Evolutionary conservation across 1,284 basidiomycete species (phyloP), one percentile per base, ranked within the genome.

Genomic region (Stereum hirsutum): DNA sequence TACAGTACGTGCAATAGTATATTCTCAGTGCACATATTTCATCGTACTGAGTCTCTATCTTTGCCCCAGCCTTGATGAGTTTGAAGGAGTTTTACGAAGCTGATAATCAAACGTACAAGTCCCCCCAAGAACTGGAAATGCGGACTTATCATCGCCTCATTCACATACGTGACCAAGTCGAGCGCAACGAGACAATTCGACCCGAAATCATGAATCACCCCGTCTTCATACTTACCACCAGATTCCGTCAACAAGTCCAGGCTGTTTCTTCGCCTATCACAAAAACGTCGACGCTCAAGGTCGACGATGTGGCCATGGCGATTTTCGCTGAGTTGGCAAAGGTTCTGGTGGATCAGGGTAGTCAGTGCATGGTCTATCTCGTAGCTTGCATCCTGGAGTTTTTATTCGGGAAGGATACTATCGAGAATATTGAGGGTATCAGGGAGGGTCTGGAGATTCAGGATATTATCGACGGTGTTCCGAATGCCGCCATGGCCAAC

Each of bases 41-140:
- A 25, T 43, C 21, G 31, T 17, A n/a, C 3, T n/a, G 4, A 32
- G n/a, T 33, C 25, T 19, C 25, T 49, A 41, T n/a, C n/a, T n/a
- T n/a, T 15, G 25, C 42, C 25, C n/a, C 52, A 94, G 90, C 90
- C 19, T 74, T 97, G 30, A 87, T 89, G 55, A 90, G 85, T 55
- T 70, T 98, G 39, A 90, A 91, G 58, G 90, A 97, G 57, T 94
- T 90, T 55, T 96, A 97, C 59, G 84, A 90, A 53, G 94, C 97
- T 47, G 78, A 89, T 44, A 71, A 83, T 12, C 74, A 70, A 10
- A 63, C 65, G 15, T 80, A 80, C 31, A 57, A 81, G 40, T 85
- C 83, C 6, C 79, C 86, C 0, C 86, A 87, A 44, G 93, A 98
- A 58, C 77, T 96, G 38, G 95, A 99, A 63, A 96, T 99, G 77